Evolutionary conservation across 1,284 basidiomycete genomes (phyloP).

Genomic region (Cystobasidiaceae sp.): DNA sequence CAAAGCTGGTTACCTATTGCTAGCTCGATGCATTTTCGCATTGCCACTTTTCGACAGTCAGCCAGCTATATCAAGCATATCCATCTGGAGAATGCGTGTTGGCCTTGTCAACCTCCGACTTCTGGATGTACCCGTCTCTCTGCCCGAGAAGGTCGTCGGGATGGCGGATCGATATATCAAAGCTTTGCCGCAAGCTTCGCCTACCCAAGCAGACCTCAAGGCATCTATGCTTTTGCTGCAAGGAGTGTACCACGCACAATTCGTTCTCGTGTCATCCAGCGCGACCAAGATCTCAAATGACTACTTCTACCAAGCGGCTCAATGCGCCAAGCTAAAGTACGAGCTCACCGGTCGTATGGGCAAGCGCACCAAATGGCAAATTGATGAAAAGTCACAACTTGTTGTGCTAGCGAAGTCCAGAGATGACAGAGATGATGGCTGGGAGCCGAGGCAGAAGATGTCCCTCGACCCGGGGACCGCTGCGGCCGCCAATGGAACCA

Average conservation of each 20-base stretch:
- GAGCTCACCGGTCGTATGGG: slow-evolving; percentile 90
- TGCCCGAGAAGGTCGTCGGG: slow-evolving; percentile 54
- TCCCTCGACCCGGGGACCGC: slow-evolving; percentile 8
- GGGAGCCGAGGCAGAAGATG: slow-evolving; percentile 41
- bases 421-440: slow-evolving; percentile 49
- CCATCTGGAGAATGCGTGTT: slow-evolving; percentile 70
- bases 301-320: slow-evolving; percentile 72
- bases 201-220: slow-evolving; percentile 54
- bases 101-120: slow-evolving; percentile 72
- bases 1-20: slow-evolving; percentile 64
- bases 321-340: slow-evolving; percentile 73
- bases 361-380: slow-evolving; percentile 90
- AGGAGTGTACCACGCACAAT: slow-evolving; percentile 70
- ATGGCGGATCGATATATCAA: slow-evolving; percentile 55
- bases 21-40: slow-evolving; percentile 68
- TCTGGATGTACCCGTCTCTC: slow-evolving; percentile 74
- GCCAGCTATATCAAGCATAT: slow-evolving; percentile 27
- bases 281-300: slow-evolving; percentile 67
- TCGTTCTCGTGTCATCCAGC: slow-evolving; percentile 54
- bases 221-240: slow-evolving; percentile 71
- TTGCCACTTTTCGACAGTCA: slow-evolving; percentile 38
- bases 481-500: slow-evolving; percentile 5
- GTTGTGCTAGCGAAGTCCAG: slow-evolving; percentile 82
- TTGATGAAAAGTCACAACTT: slow-evolving; percentile 77
- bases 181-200: slow-evolving; percentile 28